A percentile compares a stretch with the other conserved stretches of the same genome.
Evolutionary conservation across 2,329 filamentous ascomycete species (phyloP).

Genomic region (Diaporthe velutina): DNA sequence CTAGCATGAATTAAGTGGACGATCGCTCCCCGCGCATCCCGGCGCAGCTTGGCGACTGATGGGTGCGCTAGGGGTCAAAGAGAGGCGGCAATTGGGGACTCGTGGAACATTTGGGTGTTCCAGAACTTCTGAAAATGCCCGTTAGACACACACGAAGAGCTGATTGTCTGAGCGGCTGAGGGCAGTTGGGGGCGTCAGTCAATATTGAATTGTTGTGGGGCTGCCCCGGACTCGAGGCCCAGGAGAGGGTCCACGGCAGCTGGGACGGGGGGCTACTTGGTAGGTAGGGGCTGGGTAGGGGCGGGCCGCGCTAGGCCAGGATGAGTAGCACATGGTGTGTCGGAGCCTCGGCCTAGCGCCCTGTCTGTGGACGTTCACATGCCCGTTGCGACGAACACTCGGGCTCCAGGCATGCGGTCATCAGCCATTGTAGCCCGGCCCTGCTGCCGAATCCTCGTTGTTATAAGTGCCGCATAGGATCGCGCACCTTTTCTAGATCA

Average conservation of each 20-base stretch:
- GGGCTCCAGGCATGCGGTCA: constrained; percentile 26
- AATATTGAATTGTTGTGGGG: not conserved
- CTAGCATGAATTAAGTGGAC: not conserved
- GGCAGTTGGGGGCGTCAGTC: not conserved
- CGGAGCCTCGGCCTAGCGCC: constrained; percentile 36
- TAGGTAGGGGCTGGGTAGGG: not conserved
- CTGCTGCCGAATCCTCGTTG: constrained; percentile 1
- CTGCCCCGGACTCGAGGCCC: constrained; percentile 2
- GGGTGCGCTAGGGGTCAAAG: not conserved
- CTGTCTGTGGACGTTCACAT: constrained; percentile 37
- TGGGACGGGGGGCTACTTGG: not conserved
- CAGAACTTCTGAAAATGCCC: not conserved
- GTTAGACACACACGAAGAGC: not conserved
- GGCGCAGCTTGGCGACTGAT: not conserved
- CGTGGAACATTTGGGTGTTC: constrained; percentile 19
- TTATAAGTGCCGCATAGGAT: constrained; percentile 7
- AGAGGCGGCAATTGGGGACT: not conserved
- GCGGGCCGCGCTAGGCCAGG: constrained; percentile 28
- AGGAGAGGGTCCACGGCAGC: not conserved
- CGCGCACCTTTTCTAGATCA: not conserved
- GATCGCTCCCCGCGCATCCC: not conserved
- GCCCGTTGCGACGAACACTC: constrained; percentile 16
- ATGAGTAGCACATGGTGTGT: constrained; percentile 30
- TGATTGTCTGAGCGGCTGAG: not conserved
- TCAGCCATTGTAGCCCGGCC: constrained; percentile 5